Evolutionary conservation across 1,139 yeast species (phyloP).

Genomic region (Candida glucosophila): DNA sequence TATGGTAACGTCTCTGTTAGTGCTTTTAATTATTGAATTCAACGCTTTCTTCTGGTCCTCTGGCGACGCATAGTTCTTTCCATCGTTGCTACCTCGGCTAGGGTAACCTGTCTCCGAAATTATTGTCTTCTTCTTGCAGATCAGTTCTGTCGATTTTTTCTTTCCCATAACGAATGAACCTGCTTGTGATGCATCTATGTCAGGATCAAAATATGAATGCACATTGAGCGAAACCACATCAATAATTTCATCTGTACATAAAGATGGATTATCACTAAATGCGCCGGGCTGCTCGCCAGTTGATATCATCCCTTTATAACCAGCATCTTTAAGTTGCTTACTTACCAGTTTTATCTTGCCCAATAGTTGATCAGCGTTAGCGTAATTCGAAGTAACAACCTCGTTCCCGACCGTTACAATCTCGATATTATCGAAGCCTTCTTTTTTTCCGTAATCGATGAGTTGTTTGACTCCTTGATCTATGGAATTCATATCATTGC

Average conservation of each 20-base stretch:
- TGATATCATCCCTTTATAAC: conserved; percentile 69
- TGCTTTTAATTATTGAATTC: conserved; percentile 44
- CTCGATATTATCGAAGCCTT: conserved; percentile 64
- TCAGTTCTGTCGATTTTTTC: conserved; percentile 39
- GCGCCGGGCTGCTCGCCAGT: conserved; percentile 87
- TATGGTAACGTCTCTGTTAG: conserved; percentile 57
- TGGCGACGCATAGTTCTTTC: conserved; percentile 60
- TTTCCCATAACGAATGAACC: conserved; percentile 69
- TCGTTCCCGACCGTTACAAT: conserved; percentile 81
- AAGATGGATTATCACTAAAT: conserved; percentile 50
- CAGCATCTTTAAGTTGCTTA: conserved; percentile 48
- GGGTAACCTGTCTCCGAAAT: conserved; percentile 92
- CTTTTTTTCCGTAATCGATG: conserved; percentile 41
- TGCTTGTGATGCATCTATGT: conserved; percentile 53
- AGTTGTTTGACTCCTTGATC: conserved; percentile 50
- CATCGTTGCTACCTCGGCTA: conserved; percentile 60
- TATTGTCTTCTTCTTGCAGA: conserved; percentile 42
- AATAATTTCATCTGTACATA: conserved; percentile 60
- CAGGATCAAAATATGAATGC: conserved; percentile 73
- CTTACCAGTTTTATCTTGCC: conserved; percentile 59
- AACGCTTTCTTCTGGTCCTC: conserved; percentile 70
- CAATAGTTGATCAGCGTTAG: conserved; percentile 50
- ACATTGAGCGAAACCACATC: conserved; percentile 82
- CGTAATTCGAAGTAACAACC: conserved; percentile 59
- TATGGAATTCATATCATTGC: conserved; percentile 58